Percentiles rank a stretch among this genome's conserved stretches.
Evolutionary conservation across 2,329 filamentous ascomycete species (phyloP).

Genomic region (Venturia effusa): DNA sequence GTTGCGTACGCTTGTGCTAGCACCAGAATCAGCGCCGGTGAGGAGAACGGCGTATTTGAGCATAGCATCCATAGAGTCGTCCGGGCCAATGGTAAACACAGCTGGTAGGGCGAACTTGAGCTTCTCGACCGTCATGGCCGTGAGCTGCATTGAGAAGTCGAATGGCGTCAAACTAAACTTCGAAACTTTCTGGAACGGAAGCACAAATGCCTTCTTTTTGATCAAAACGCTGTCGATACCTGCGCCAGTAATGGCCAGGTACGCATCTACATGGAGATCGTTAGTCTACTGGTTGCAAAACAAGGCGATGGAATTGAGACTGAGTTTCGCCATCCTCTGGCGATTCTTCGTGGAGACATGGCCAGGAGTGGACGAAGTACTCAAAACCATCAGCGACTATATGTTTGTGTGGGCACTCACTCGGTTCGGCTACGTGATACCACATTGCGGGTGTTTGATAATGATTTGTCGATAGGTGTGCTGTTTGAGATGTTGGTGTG

Average conservation of each 20-base stretch:
- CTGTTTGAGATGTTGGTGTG: not conserved
- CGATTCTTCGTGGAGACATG: not conserved
- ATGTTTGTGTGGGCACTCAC: not conserved
- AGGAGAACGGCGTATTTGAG: constrained; percentile 76
- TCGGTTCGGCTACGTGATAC: constrained; percentile 49
- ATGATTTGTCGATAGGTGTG: not conserved
- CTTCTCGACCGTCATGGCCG: constrained; percentile 86
- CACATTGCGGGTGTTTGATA: constrained; percentile 31
- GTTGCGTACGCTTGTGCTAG: constrained; percentile 17
- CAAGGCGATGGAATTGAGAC: not conserved
- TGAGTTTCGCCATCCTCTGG: not conserved
- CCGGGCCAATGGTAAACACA: constrained; percentile 76
- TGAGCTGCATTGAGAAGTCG: constrained; percentile 72
- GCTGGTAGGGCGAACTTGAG: constrained; percentile 72
- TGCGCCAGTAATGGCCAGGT: constrained; percentile 78
- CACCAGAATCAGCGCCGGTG: constrained; percentile 47
- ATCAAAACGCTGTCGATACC: constrained; percentile 65
- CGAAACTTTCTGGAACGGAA: constrained; percentile 28
- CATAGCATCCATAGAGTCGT: constrained; percentile 58
- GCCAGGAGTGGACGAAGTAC: not conserved
- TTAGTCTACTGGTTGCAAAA: not conserved
- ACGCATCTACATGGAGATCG: constrained; percentile 29
- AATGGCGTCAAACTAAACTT: constrained; percentile 56
- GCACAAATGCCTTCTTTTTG: constrained; percentile 51
- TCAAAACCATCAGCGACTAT: not conserved